phyloP scores from a whole-genome alignment of 2,329 filamentous ascomycete genomes.

The Coleophoma eucalyptorum region DNA sequence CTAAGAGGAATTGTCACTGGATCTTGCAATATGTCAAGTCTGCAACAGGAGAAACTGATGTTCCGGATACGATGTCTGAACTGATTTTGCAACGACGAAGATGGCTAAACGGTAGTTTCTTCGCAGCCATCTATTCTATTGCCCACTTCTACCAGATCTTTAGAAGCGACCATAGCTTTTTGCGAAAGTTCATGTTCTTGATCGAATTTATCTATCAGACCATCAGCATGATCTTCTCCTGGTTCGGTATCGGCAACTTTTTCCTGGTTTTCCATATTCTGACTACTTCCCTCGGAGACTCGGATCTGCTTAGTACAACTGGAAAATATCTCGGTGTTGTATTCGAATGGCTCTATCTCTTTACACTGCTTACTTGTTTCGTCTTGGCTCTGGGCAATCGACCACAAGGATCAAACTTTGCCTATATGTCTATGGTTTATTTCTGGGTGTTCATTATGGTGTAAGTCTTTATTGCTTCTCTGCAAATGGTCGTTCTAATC shows the following conservation, averaged over 20 bases:
- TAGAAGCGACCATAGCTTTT: constrained; percentile 82
- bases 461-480: constrained; percentile 42
- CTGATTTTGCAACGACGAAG: constrained; percentile 92
- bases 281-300: constrained; percentile 74
- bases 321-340: constrained; percentile 82
- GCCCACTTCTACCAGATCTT: constrained; percentile 96
- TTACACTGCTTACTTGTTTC: constrained; percentile 89
- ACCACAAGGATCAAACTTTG: constrained; percentile 86
- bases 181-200: constrained; percentile 86
- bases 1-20: constrained; percentile 97
- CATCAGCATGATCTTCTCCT: constrained; percentile 95
- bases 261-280: constrained; percentile 98
- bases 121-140: constrained; percentile 92
- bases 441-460: constrained; percentile 97
- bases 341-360: constrained; percentile 95
- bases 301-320: constrained; percentile 66
- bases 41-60: constrained; percentile 93
- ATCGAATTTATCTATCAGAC: constrained; percentile 94
- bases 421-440: constrained; percentile 96
- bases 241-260: constrained; percentile 98
- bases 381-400: constrained; percentile 92
- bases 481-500: constrained; percentile 6
- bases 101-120: constrained; percentile 98
- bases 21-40: constrained; percentile 98
- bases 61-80: constrained; percentile 89